Evolutionary conservation across 441 rosid species (phyloP), one percentile per base, ranked within the genome.

Genomic region (Kokia cookei): DNA sequence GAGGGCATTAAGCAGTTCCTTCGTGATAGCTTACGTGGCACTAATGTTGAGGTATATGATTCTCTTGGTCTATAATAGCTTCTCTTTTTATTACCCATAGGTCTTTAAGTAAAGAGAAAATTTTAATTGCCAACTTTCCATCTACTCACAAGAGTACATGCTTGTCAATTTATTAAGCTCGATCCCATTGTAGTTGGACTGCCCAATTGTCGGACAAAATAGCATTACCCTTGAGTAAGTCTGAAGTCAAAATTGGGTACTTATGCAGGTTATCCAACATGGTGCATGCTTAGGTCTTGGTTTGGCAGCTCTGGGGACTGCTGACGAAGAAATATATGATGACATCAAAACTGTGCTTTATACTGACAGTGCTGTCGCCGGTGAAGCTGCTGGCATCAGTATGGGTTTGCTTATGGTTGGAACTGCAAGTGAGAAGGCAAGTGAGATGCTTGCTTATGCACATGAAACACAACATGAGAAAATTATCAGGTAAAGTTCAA

Each of bases 201-300:
- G 24, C 10, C 61, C 61, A 32, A n/a, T 51, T 51, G 26, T 53
- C 0, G 9, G 60, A 32, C 47, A 29, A 32, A 32, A 5, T 51
- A 69, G 47, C 27, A 29, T 69, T 51, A 10, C 26, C 45, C 59
- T 45, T 48, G 22, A 48, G 7, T 42, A 27, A n/a, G 24, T 64
- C 27, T 24, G 15, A 70, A 53, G 50, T 61, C 69, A 63, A 24
- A 55, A 73, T 60, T 6, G 53, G 48, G 60, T 61, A 72, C 37
- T 70, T 73, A 12, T 83, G 82, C 87, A 95, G 99, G 99, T 95
- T 68, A 93, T 95, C 82, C 99, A 96, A 82, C 99, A 96, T 14
- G 99, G 99, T 76, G 99, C 98, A 51, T 96, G 99, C 85, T 82
- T 96, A 83, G 99, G 99, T 78, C 97, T 96, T 75, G 99, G 98